Evolutionary conservation across 345 rosid species (phyloP).

Genomic region (Nephelium lappaceum): DNA sequence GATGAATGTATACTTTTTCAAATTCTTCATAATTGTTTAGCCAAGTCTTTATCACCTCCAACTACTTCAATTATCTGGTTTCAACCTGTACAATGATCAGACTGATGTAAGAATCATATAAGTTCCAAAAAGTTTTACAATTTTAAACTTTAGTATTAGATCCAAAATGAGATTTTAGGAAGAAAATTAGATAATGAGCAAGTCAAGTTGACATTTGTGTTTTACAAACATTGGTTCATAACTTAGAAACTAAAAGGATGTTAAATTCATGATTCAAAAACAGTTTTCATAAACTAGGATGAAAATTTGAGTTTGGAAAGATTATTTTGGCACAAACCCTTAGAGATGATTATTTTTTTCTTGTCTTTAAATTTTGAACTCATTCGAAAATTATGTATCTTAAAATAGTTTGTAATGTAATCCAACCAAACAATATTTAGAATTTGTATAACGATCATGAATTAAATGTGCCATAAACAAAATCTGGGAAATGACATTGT

Average conservation of each 20-base stretch:
- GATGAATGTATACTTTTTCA: slow-evolving; percentile 14
- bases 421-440: neutral
- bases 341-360: too few species aligned
- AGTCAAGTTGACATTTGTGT: neutral
- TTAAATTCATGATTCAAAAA: too few species aligned
- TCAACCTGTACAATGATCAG: slow-evolving; percentile 5
- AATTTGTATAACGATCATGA: neutral
- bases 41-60: neutral
- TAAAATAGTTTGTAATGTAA: too few species aligned
- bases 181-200: neutral
- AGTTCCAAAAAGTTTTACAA: neutral
- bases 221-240: too few species aligned
- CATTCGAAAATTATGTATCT: too few species aligned
- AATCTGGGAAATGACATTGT: neutral
- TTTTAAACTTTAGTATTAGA: too few species aligned
- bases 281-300: too few species aligned
- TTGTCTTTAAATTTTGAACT: too few species aligned
- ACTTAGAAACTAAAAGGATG: too few species aligned
- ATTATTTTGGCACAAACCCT: too few species aligned
- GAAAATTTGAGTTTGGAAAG: too few species aligned
- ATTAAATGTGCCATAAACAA: neutral
- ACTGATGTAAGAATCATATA: neutral
- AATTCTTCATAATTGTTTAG: neutral
- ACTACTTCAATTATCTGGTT: neutral
- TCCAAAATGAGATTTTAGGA: too few species aligned